These are phyloP conservation scores for Coleophoma cylindrospora DNA, from an alignment of 2,329 filamentous ascomycete species.

Conservation along the genomic window DNA sequence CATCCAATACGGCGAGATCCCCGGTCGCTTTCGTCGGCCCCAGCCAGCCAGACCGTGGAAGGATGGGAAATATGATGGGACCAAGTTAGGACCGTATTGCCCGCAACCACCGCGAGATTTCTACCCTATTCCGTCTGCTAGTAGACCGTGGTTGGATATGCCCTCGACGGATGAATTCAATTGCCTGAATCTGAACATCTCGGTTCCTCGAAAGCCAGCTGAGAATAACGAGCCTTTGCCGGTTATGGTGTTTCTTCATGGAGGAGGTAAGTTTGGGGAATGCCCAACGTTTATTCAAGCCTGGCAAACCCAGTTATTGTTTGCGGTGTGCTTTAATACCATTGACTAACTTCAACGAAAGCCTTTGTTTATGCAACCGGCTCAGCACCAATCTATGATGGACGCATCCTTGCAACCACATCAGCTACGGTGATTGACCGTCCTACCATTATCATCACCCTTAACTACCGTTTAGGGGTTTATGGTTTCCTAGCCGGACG, in stretches of 20 bases:
- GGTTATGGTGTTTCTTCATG: neutral
- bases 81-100: neutral
- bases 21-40: neutral
- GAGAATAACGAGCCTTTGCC: neutral
- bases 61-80: neutral
- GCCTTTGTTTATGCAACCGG: neutral
- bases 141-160: neutral
- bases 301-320: too few species aligned
- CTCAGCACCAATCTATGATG: neutral
- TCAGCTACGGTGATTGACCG: neutral
- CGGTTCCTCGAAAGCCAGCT: neutral
- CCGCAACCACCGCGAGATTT: neutral
- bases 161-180: neutral
- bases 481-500: slow-evolving; percentile 22
- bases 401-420: neutral
- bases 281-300: too few species aligned
- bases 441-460: neutral
- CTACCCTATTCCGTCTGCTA: neutral
- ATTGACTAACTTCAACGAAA: too few species aligned
- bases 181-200: slow-evolving; percentile 2
- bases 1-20: slow-evolving; percentile 1
- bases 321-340: too few species aligned
- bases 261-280: neutral
- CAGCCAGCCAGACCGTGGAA: neutral
- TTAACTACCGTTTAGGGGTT: neutral